Conservation (phyloP, 495 filamentous ascomycete species). For the Aspergillus sclerotioniger region DNA sequence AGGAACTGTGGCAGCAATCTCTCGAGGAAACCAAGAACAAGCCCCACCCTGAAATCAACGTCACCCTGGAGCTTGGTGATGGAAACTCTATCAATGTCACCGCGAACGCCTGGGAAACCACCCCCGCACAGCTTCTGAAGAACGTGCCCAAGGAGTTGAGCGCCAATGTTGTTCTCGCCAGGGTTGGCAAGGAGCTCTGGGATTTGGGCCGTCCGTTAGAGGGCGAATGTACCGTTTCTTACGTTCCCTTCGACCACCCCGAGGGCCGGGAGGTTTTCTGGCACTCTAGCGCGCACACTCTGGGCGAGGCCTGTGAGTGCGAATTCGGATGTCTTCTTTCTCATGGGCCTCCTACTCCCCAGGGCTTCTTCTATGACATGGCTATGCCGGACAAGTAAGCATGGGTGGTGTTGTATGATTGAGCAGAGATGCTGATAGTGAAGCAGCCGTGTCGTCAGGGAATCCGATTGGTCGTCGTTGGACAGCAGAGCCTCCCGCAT, state of each 20-base stretch:
- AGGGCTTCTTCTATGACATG: constrained; percentile 99
- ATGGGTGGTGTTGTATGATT: not conserved
- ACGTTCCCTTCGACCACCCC: constrained; percentile 80
- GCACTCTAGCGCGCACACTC: constrained; percentile 89
- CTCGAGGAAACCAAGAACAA: constrained; percentile 63
- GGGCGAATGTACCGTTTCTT: constrained; percentile 65
- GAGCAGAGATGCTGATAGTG: constrained; percentile 6
- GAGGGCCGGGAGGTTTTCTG: constrained; percentile 85
- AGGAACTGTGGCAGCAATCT: constrained; percentile 78
- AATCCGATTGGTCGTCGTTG: constrained; percentile 74
- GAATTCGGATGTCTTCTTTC: constrained; percentile 88
- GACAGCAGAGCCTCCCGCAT: constrained; percentile 71
- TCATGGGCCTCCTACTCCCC: constrained; percentile 86
- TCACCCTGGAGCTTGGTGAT: constrained; percentile 49
- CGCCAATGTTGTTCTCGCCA: constrained; percentile 67
- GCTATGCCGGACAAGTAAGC: constrained; percentile 65
- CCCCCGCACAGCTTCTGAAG: constrained; percentile 50
- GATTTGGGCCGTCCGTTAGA: constrained; percentile 90
- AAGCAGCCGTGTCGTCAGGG: constrained; percentile 60
- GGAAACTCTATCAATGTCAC: constrained; percentile 42
- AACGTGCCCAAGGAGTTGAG: constrained; percentile 53
- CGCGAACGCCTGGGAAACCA: constrained; percentile 54
- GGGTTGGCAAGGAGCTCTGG: constrained; percentile 77
- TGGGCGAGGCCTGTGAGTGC: constrained; percentile 90
- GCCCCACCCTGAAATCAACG: constrained; percentile 48